Base-by-base conservation (phyloP, 2,329 filamentous ascomycete species). In the Colletotrichum sp. region DNA sequence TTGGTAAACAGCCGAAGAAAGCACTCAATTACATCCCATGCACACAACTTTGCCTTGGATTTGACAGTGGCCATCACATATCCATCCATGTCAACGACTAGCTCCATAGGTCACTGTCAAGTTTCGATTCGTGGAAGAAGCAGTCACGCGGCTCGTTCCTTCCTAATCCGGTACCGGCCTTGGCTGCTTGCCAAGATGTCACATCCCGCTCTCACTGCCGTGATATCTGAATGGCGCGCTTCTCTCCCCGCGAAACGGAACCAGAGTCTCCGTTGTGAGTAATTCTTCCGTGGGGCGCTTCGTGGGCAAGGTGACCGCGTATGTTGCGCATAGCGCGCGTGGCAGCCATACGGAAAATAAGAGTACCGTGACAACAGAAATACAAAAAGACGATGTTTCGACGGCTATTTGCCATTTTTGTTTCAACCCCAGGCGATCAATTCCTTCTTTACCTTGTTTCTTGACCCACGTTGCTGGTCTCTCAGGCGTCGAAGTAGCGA, bases 221-320 rank as follows among this genome's bases (percentile, higher is more conserved):
- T 21, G 16, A 63, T 36, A 26, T 48, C 36, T 52, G 43, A 55
- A 67, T 67, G 64, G 30, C 43, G 64, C 64, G 64, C 48, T 67
- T 67, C 43, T 18, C 28, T n/a, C 16, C 34, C 64, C 64, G 36
- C 5, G 4, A 34, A 26, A 62, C 70, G 64, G 65, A 43, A 63
- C 13, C 4, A 56, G 67, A 32, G 14, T 43, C 64, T 48, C 55
- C 28, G 64, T 21, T 5, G 28, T 26, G 38, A 70, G 58, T 43
- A 62, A 76, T 73, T 73, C 69, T 48, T 73, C 74, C 74, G 74
- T 73, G 70, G 74, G n/a, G 59, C 74, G 70, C 74, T 76, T 72
- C 28, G 9, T 10, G 34, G 18, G 7, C n/a, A 6, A 18, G 9
- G 18, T 36, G 28, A 8, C 30, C 16, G 62, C 36, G 24, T 8